These are phyloP conservation scores for Cladochytrium replicatum DNA, from an alignment of 192 early-diverging fungal genomes.

Conservation along the genomic window DNA sequence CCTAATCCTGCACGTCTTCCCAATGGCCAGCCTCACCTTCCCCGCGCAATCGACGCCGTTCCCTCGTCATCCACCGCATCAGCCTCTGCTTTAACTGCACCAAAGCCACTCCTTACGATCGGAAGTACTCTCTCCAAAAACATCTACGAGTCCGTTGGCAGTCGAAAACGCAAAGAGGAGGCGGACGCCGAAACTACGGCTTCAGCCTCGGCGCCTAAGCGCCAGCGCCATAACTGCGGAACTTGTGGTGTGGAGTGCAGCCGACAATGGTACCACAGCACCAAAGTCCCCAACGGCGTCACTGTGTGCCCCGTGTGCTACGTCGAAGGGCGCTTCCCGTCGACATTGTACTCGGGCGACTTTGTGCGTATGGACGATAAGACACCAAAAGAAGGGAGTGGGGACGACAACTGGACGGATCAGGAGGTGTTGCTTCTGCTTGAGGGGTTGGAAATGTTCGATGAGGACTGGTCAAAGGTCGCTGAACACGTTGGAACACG, in stretches of 20 bases:
- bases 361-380: slow-evolving; percentile 66
- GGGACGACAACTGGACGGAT: slow-evolving; percentile 61
- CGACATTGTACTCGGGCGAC: slow-evolving; percentile 69
- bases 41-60: background rate
- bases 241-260: slow-evolving; percentile 84
- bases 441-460: slow-evolving; percentile 88
- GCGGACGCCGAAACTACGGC: no score
- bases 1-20: slow-evolving; percentile 5
- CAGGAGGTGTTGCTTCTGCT: slow-evolving; percentile 78
- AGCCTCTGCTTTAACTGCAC: no score
- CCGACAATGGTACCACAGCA: slow-evolving; percentile 66
- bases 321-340: slow-evolving; percentile 85
- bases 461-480: slow-evolving; percentile 88
- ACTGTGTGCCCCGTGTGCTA: slow-evolving; percentile 86
- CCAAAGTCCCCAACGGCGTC: slow-evolving; percentile 44
- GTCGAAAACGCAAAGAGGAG: slow-evolving; percentile 14
- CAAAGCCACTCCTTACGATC: slow-evolving; percentile 9
- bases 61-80: background rate
- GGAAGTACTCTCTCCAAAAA: background rate
- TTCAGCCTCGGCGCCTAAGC: background rate
- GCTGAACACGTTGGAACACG: slow-evolving; percentile 87
- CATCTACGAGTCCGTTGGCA: background rate
- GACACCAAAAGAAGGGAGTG: slow-evolving; percentile 3
- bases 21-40: slow-evolving; percentile 2
- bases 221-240: slow-evolving; percentile 42